Percentiles rank a stretch among this genome's conserved stretches.
phyloP scores from a whole-genome alignment of 2,329 filamentous ascomycete genomes.

The Plenodomus lindquistii region DNA sequence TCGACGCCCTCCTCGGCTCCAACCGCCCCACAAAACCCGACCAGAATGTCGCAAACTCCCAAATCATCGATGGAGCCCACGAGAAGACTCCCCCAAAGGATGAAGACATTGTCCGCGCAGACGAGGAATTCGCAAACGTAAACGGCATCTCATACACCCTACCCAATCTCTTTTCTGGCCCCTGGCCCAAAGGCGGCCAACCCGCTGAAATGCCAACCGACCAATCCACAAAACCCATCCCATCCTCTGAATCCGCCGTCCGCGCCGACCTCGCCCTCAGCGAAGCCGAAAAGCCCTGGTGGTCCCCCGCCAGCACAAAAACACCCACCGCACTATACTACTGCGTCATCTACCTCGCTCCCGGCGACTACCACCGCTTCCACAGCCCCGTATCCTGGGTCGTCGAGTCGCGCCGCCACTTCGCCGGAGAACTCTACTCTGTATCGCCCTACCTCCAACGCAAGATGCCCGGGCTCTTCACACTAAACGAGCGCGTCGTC shows the following conservation, averaged over 20 bases:
- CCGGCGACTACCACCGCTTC: constrained; percentile 97
- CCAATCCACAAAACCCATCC: constrained; percentile 69
- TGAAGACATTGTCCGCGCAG: constrained; percentile 71
- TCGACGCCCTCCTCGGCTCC: constrained; percentile 84
- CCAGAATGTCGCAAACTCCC: constrained; percentile 25
- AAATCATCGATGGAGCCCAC: constrained; percentile 30
- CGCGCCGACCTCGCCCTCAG: constrained; percentile 78
- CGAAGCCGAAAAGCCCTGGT: constrained; percentile 59
- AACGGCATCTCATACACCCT: constrained; percentile 97
- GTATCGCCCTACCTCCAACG: constrained; percentile 94
- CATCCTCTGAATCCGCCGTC: constrained; percentile 80
- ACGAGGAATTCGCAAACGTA: constrained; percentile 90
- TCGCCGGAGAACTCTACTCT: constrained; percentile 92
- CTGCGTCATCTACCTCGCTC: constrained; percentile 91
- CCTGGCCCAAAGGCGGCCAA: constrained; percentile 48
- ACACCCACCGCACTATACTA: constrained; percentile 78
- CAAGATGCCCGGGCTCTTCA: constrained; percentile 91
- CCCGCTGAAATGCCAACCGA: constrained; percentile 64
- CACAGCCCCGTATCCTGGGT: constrained; percentile 96
- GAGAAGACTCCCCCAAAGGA: constrained; percentile 44
- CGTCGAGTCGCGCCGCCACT: constrained; percentile 91
- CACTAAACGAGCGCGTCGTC: constrained; percentile 93
- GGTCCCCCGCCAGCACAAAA: constrained; percentile 47
- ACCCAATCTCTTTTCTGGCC: constrained; percentile 82
- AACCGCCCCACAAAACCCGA: constrained; percentile 50